Evolutionary conservation across 2,329 filamentous ascomycete genomes (phyloP), one percentile per base, ranked within the genome.

Genomic region (Exophiala aquamarina): DNA sequence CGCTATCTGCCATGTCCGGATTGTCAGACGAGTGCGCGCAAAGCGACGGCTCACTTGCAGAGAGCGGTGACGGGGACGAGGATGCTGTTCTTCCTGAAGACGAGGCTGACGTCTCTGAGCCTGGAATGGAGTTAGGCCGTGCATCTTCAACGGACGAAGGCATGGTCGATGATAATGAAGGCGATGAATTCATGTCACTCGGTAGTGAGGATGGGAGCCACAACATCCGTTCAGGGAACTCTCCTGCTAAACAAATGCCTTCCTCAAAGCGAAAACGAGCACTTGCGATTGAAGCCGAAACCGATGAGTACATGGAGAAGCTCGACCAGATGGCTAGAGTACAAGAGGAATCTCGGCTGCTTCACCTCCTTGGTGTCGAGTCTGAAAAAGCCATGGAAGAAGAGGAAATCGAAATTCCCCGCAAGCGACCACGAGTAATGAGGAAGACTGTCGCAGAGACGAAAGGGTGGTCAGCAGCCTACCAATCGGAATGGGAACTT

Each of bases 251-350:
- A 7, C 51, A 19, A 17, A 15, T 46, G 19, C 6, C 23, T 11
- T 6, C 23, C 11, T 42, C 51, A 21, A 43, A 21, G 23, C 35
- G 36, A 17, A 28, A 46, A 26, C 38, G 41, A 41, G 19, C 40
- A 4, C 17, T 41, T 19, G 6, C 39, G 47, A 39, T 54, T n/a
- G 50, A 61, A 26, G 61, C 67, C 32, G 52, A 55, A 2, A 69
- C 76, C 60, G 70, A 73, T 26, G 54, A 60, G 3, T 72, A 75
- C 52, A 66, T 74, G 15, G 73, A 79, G 44, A 59, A 61, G 1
- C 58, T 78, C 18, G 80, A 83, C 57, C 63, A 63, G 31, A 57
- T 70, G 52, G 62, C 63, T 9, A 74, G 70, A 49, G 62, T 54
- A 34, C 54, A 59, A 15, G 75, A 78, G 56, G 76, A 81, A 56